These are phyloP conservation scores for Streptanthus diversifolius DNA, from an alignment of 345 rosid genomes.

Conservation along the genomic window DNA sequence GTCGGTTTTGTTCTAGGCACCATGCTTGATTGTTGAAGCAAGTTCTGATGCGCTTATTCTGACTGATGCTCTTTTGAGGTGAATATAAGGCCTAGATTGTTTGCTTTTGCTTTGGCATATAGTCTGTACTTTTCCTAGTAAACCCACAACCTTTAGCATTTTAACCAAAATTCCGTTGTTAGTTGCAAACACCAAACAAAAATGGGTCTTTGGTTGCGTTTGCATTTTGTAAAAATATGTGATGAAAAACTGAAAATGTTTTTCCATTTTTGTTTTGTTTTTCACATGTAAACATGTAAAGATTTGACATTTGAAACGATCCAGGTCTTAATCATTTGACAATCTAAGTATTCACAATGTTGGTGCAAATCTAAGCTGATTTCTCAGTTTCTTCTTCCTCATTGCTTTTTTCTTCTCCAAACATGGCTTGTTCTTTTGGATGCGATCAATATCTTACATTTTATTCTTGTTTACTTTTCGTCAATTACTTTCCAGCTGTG, in stretches of 20 bases:
- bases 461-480: slow-evolving; percentile 21
- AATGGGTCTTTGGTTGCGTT: background rate
- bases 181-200: background rate
- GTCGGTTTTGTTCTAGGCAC: slow-evolving; percentile 54
- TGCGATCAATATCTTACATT: background rate
- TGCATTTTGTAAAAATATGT: background rate
- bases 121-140: background rate
- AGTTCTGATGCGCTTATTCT: slow-evolving; percentile 73
- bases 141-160: background rate
- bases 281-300: background rate
- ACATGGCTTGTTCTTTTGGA: background rate
- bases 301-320: background rate
- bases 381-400: slow-evolving; percentile 7
- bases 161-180: background rate
- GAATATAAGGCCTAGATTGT: slow-evolving; percentile 22
- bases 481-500: slow-evolving; percentile 56
- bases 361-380: slow-evolving; percentile 4
- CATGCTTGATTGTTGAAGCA: slow-evolving; percentile 79
- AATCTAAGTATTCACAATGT: background rate
- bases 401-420: background rate
- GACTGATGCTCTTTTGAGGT: slow-evolving; percentile 80
- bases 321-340: background rate
- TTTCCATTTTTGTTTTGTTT: too few relatives aligned
- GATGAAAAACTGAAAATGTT: background rate
- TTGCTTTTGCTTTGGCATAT: background rate